These are phyloP conservation scores for Furcasterigmium furcatum DNA, from an alignment of 2,329 filamentous ascomycete genomes.

Conservation along the genomic window DNA sequence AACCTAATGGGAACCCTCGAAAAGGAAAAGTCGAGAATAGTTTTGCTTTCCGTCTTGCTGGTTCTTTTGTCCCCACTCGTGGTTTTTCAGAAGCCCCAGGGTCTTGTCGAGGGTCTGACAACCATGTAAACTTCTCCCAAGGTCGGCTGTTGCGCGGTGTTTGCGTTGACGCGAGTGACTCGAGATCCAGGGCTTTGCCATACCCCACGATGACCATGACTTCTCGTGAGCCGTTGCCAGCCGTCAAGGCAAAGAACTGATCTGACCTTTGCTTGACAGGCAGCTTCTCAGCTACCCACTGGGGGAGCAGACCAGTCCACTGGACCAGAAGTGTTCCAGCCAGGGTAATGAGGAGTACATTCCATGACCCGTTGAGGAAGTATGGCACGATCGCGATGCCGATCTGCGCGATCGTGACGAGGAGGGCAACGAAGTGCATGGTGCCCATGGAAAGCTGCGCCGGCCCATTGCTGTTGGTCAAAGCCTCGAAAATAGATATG, in stretches of 20 bases:
- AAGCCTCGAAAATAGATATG: neutral
- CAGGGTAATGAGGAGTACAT: neutral
- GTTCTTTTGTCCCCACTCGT: too few species aligned
- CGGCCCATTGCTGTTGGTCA: neutral
- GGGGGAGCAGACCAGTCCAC: neutral
- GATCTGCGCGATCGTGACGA: neutral
- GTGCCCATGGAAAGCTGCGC: neutral
- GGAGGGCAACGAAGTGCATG: neutral
- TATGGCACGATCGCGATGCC: neutral
- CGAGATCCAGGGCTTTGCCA: neutral
- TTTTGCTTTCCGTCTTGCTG: too few species aligned
- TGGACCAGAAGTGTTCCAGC: neutral
- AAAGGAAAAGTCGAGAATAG: neutral
- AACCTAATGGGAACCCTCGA: neutral
- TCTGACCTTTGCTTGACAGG: neutral
- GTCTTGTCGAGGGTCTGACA: neutral
- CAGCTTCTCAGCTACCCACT: constrained; percentile 2
- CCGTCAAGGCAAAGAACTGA: neutral
- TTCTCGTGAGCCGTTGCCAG: constrained; percentile 1
- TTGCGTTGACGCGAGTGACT: neutral
- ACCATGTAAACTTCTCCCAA: constrained; percentile 1
- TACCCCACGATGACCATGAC: constrained; percentile 1
- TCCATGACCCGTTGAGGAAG: neutral
- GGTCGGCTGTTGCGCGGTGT: neutral
- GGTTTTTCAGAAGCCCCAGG: neutral